Percentiles rank a stretch among this genome's conserved stretches.
Evolutionary conservation across 441 rosid genomes (phyloP).

Genomic region (Erysimum pusillum): DNA sequence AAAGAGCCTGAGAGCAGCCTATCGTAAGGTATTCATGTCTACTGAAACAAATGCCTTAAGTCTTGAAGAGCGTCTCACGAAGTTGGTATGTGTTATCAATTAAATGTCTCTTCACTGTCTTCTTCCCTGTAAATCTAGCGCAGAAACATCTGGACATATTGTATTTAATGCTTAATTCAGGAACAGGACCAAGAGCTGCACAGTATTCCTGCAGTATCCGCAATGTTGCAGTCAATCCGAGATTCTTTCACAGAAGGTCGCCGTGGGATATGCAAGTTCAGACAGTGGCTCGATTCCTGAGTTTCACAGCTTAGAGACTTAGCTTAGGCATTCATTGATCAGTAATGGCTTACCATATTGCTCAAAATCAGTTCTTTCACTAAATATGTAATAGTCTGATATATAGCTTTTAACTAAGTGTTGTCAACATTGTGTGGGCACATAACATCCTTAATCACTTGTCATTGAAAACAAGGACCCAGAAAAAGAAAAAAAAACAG

Average conservation of each 20-base stretch:
- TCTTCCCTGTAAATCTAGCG: constrained; percentile 15
- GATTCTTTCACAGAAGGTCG: constrained; percentile 78
- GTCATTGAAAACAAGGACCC: not conserved
- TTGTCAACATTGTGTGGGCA: constrained; percentile 6
- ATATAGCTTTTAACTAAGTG: constrained; percentile 8
- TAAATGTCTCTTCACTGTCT: constrained; percentile 13
- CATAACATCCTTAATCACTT: constrained; percentile 13
- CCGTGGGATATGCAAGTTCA: constrained; percentile 88
- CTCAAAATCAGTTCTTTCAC: not conserved
- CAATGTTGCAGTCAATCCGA: constrained; percentile 80
- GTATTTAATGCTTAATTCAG: constrained; percentile 52
- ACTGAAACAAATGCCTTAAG: constrained; percentile 50
- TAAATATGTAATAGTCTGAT: not conserved
- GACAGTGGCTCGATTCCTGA: constrained; percentile 72
- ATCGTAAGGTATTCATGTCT: constrained; percentile 88
- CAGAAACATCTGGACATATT: constrained; percentile 14
- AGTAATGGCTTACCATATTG: constrained; percentile 12
- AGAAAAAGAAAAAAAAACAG: not conserved
- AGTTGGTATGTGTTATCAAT: constrained; percentile 67
- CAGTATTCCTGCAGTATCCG: constrained; percentile 58
- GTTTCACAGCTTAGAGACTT: constrained; percentile 34
- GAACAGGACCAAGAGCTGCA: constrained; percentile 65
- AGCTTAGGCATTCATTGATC: constrained; percentile 27
- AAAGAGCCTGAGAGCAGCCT: constrained; percentile 76
- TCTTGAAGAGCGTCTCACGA: constrained; percentile 76